Base-by-base conservation (phyloP, 2,329 filamentous ascomycete genomes). In the Seiridium cupressi region DNA sequence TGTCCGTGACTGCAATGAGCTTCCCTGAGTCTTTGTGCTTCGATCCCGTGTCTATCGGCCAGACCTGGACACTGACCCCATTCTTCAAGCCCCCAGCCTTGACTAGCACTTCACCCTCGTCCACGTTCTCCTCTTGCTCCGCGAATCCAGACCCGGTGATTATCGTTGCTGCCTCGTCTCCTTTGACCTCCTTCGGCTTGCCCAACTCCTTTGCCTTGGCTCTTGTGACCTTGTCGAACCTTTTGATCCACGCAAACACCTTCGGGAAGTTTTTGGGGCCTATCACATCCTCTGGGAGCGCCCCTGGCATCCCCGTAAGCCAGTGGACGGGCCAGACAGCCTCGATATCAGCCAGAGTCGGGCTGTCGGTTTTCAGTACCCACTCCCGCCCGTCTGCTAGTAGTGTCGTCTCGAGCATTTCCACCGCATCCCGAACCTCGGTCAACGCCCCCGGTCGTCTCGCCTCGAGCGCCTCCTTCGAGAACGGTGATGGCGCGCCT, bases 241-340 rank as follows among this genome's bases (percentile, higher is more conserved):
- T 79, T 48, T 75, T 71, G 18, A 90, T 79, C 87, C 88, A 92
- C 1, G 82, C 81, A 68, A 84, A 89, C 0, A 86, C 82, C 60
- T 76, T 81, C 0, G 88, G 89, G 66, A 84, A 90, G 44, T 73
- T 74, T 18, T 72, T 70, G 11, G 76, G 68, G 3, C 82, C 82
- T 63, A 91, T 80, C 5, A 79, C 66, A 26, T 81, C 77, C 54
- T 74, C 60, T 3, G 84, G 81, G 51, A 90, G 77, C 11, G 83
- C 82, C 4, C 81, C 81, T 10, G 81, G 81, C 51, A 90, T 75
- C 9, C 73, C 75, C 3, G 74, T 70, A 1, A 91, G 72, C 89
- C 89, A 92, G 71, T 88, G 82, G 64, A 92, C 81, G 0, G 83
- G 80, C 87, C 86, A 91, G 10, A 89, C 75, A 48, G 83, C 85